Evolutionary conservation across 768 basidiomycete genomes (phyloP).

Genomic region (Mycena rosella): DNA sequence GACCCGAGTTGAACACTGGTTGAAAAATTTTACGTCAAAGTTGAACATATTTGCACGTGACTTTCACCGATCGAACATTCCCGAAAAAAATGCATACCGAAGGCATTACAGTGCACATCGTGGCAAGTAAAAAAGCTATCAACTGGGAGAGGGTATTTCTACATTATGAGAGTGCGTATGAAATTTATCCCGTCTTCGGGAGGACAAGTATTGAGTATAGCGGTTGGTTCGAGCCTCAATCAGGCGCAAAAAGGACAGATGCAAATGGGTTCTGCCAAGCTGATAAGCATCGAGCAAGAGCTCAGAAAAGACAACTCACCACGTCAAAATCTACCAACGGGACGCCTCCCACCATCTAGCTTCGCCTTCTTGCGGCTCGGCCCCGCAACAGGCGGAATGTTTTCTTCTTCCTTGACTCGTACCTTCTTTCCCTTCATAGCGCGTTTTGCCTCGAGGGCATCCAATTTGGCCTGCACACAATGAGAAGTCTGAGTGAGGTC

Average conservation of each 20-base stretch:
- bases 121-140: neutral
- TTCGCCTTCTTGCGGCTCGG: slow-evolving; percentile 13
- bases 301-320: neutral
- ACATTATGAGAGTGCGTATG: neutral
- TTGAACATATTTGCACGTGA: too few species aligned
- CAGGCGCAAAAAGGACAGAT: neutral
- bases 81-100: too few species aligned
- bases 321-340: neutral
- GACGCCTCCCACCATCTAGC: neutral
- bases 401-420: slow-evolving; percentile 22
- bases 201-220: neutral
- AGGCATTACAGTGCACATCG: too few species aligned
- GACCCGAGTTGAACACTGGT: too few species aligned
- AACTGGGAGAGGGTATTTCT: neutral
- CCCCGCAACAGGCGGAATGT: slow-evolving; percentile 7
- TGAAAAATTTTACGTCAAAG: too few species aligned
- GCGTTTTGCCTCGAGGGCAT: slow-evolving; percentile 19
- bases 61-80: too few species aligned
- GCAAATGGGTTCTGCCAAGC: neutral
- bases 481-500: neutral
- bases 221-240: neutral
- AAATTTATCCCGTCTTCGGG: neutral
- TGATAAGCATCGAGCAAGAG: neutral
- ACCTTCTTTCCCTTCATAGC: slow-evolving; percentile 4
- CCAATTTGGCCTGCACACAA: slow-evolving; percentile 11